Evolutionary conservation across 2,329 filamentous ascomycete species (phyloP), one percentile per base, ranked within the genome.

Genomic region (Colletotrichum karsti): DNA sequence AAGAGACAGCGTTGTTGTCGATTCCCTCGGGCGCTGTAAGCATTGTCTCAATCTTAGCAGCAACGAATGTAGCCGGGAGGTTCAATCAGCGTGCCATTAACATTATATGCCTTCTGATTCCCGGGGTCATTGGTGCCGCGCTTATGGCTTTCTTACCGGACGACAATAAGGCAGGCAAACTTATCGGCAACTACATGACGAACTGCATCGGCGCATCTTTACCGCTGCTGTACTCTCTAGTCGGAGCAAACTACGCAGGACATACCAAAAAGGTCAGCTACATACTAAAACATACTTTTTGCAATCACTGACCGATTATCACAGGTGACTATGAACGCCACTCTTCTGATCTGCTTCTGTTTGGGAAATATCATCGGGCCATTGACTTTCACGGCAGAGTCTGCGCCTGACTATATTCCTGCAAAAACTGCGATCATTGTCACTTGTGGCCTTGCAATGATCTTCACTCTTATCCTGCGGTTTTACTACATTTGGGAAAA

Each of bases 11-110:
- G 2, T 78, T 92, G 3, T 81, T 92, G 12, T 92, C 90, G 73
- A 92, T 92, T 69, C 90, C 90, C 0, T 91, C 92, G 63, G 90
- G 90, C 0, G 85, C 83, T 0, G 76, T 91, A 6, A 90, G 92
- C 74, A 81, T 87, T 24, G 73, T 89, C 6, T 79, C 90, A 46
- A 90, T 92, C 59, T 76, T 92, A 2, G 74, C 86, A 5, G 82
- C 85, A 0, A 89, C 89, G 0, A 91, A 83, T 69, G 81, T 88
- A 0, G 88, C 88, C 0, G 85, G 88, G 59, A 85, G 83, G 8
- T 84, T 85, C 28, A 63, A 66, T 13, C 58, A 66, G 15, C 84
- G 84, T 1, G 74, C 87, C 70, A 92, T 93, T 77, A 86, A 84
- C 0, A 77, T 78, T 2, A 46, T 59, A n/a, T 63, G 51, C 10